Evolutionary conservation across 495 filamentous ascomycete species (phyloP).

Genomic region (Cercophora samala): DNA sequence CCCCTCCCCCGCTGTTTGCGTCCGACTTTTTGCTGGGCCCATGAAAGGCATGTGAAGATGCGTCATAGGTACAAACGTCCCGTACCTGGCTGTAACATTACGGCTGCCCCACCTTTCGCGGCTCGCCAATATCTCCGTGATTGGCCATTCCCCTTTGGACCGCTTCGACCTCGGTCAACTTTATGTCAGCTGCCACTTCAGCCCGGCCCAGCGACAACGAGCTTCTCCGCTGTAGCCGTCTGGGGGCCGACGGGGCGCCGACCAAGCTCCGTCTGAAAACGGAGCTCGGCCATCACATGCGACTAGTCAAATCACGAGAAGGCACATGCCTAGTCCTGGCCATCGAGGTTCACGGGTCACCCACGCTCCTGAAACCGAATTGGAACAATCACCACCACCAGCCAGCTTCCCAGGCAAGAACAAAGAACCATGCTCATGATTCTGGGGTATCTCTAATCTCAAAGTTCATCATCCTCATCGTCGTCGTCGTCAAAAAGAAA

Average conservation of each 20-base stretch:
- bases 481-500: constrained; percentile 27
- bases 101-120: constrained; percentile 2
- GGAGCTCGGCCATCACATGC: constrained; percentile 17
- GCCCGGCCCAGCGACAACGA: not conserved
- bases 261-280: not conserved
- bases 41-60: constrained; percentile 21
- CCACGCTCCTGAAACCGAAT: not conserved
- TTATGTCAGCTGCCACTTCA: constrained; percentile 13
- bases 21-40: not conserved
- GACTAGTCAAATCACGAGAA: not conserved
- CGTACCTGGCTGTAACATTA: not conserved
- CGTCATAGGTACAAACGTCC: constrained; percentile 13
- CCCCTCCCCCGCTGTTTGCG: not conserved
- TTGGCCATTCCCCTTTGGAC: constrained; percentile 13
- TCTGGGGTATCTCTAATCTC: constrained; percentile 10
- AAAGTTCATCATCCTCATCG: constrained; percentile 29
- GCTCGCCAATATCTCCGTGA: constrained; percentile 9
- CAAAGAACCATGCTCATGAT: not conserved
- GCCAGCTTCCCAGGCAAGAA: too few relatives aligned
- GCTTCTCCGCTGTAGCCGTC: not conserved
- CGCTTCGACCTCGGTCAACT: constrained; percentile 24
- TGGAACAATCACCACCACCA: not conserved
- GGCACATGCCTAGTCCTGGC: constrained; percentile 9
- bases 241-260: constrained; percentile 5
- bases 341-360: constrained; percentile 6